Evolutionary conservation across 2,329 filamentous ascomycete genomes (phyloP).

Genomic region (Penicillium sp.): DNA sequence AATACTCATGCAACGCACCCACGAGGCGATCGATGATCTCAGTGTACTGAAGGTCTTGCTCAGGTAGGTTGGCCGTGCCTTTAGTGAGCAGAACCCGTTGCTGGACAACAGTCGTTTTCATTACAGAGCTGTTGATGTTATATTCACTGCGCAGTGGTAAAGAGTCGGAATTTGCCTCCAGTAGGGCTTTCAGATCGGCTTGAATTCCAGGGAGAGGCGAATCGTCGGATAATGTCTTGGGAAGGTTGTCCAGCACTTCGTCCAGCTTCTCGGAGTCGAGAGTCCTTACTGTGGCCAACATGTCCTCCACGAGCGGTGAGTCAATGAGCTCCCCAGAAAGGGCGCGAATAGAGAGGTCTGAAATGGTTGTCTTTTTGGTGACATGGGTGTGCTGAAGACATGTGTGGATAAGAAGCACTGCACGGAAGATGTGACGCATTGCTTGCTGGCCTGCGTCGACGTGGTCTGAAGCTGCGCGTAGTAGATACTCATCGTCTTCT

Average conservation of each 20-base stretch:
- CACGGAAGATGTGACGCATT: conserved; percentile 39
- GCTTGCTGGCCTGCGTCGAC: conserved; percentile 42
- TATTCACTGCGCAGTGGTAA: conserved; percentile 70
- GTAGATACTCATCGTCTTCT: conserved; percentile 51
- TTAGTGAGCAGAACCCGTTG: conserved; percentile 61
- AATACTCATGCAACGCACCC: conserved; percentile 46
- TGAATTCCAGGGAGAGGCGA: conserved; percentile 44
- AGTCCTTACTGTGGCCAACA: conserved; percentile 54
- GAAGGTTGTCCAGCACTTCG: conserved; percentile 41
- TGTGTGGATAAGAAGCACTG: conserved; percentile 29
- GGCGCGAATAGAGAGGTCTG: conserved; percentile 41
- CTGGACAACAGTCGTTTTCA: conserved; percentile 60
- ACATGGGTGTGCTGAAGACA: conserved; percentile 31
- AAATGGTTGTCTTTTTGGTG: conserved; percentile 30
- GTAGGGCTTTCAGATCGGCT: conserved; percentile 50
- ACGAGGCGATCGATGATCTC: conserved; percentile 52
- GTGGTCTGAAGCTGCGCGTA: conserved; percentile 40
- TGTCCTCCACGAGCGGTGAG: conserved; percentile 53
- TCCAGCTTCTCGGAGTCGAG: conserved; percentile 52
- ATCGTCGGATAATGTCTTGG: conserved; percentile 33
- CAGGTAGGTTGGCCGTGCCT: conserved; percentile 54
- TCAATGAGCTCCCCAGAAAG: conserved; percentile 54
- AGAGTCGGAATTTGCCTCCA: conserved; percentile 47
- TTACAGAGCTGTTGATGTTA: conserved; percentile 61
- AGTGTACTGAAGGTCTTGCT: conserved; percentile 57